A percentile compares a stretch with the other conserved stretches of the same genome.
phyloP scores from a whole-genome alignment of 345 rosid genomes.

The Heritiera fomes region DNA sequence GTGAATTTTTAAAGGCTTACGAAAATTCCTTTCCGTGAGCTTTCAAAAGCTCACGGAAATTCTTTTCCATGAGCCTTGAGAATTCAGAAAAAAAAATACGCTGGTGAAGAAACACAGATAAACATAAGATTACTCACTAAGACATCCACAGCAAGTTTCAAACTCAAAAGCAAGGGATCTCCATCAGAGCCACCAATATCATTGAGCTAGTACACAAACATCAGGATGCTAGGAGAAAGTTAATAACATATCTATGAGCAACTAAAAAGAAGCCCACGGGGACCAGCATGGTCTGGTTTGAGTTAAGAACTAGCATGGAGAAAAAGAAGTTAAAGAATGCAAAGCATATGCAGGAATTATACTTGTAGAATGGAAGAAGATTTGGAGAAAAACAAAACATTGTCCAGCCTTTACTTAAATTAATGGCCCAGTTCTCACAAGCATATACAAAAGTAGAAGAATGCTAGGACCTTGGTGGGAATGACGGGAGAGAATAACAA shows the following conservation, averaged over 20 bases:
- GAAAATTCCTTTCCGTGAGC: too few relatives aligned
- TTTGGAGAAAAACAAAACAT: neutral
- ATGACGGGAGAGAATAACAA: too few relatives aligned
- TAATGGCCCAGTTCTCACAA: neutral
- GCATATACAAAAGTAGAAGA: neutral
- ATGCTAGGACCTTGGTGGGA: too few relatives aligned
- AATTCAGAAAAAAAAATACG: neutral
- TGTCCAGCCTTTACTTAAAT: neutral
- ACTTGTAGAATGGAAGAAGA: conserved; percentile 4
- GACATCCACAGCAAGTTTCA: conserved; percentile 96
- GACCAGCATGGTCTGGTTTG: conserved; percentile 2
- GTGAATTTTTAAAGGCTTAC: too few relatives aligned
- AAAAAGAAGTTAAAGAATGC: neutral
- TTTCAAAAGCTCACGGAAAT: too few relatives aligned
- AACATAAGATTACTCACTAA: conserved; percentile 58
- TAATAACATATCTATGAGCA: neutral
- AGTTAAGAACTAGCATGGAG: neutral
- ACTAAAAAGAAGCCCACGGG: neutral
- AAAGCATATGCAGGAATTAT: conserved; percentile 3
- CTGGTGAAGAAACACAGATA: neutral
- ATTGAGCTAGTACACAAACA: conserved; percentile 38
- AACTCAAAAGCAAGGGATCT: conserved; percentile 81
- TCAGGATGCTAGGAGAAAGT: neutral
- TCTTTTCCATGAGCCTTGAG: too few relatives aligned
- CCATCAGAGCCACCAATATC: conserved; percentile 95